These are phyloP conservation scores for Salix caprea DNA, from an alignment of 345 rosid species.

Conservation along the genomic window DNA sequence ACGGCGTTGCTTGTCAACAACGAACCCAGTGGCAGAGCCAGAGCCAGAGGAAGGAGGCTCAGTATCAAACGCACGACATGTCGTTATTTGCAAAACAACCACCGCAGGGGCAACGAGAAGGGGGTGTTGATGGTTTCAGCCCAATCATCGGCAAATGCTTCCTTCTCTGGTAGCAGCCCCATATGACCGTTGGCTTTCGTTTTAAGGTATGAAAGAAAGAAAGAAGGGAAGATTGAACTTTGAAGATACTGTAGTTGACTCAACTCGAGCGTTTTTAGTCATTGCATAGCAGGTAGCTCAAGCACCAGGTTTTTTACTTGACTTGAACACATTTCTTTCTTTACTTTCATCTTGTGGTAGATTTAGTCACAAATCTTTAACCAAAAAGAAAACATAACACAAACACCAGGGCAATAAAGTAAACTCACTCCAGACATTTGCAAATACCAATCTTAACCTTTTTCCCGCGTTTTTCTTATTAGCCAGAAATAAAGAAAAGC, in stretches of 20 bases:
- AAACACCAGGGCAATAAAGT: too few relatives aligned
- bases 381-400: not conserved
- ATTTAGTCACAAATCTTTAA: not conserved
- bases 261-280: too few relatives aligned
- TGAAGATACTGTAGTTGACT: not conserved
- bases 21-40: conserved; percentile 80
- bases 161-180: conserved; percentile 31
- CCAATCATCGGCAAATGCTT: conserved; percentile 88
- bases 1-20: conserved; percentile 85
- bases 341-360: too few relatives aligned
- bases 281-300: too few relatives aligned
- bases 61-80: conserved; percentile 89
- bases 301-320: too few relatives aligned
- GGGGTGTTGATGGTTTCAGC: conserved; percentile 47
- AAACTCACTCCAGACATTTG: too few relatives aligned
- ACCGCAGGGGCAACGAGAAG: conserved; percentile 71
- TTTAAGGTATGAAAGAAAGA: not conserved
- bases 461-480: too few relatives aligned
- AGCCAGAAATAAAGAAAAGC: too few relatives aligned
- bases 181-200: not conserved
- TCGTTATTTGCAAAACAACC: conserved; percentile 76
- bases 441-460: too few relatives aligned
- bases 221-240: not conserved
- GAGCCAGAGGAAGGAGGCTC: conserved; percentile 73
- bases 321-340: too few relatives aligned